Conservation (phyloP, 345 rosid species). For the Geranium rotundifolium region DNA sequence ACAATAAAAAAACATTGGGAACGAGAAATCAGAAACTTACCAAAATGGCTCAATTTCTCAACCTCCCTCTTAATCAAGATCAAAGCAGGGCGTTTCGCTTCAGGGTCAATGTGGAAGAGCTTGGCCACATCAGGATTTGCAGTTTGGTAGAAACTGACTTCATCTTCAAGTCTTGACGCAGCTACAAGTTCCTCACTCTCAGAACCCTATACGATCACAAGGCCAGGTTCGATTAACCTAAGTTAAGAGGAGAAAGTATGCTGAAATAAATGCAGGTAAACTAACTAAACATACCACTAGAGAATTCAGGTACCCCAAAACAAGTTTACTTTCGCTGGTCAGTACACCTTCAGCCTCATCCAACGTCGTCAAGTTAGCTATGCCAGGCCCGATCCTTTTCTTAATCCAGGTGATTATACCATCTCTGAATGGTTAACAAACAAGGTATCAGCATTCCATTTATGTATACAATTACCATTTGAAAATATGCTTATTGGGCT, state of each 20-base stretch:
- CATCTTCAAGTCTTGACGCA: constrained; percentile 86
- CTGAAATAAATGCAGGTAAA: neutral
- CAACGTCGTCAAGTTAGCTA: constrained; percentile 57
- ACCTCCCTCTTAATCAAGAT: constrained; percentile 75
- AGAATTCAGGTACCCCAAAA: constrained; percentile 76
- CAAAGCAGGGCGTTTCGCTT: constrained; percentile 71
- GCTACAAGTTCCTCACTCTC: constrained; percentile 78
- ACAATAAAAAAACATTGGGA: too few species aligned
- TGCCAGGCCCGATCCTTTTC: constrained; percentile 91
- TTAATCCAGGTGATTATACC: constrained; percentile 87
- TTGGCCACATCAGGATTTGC: constrained; percentile 79
- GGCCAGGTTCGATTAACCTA: neutral
- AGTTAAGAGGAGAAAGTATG: neutral
- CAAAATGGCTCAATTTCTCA: constrained; percentile 66
- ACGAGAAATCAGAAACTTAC: constrained; percentile 32
- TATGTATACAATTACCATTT: neutral
- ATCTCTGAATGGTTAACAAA: constrained; percentile 39
- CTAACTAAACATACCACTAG: constrained; percentile 49
- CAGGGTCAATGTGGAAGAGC: constrained; percentile 74
- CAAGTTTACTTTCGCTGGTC: constrained; percentile 69
- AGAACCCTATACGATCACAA: constrained; percentile 37
- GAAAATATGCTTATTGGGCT: too few species aligned
- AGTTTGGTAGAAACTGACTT: constrained; percentile 84
- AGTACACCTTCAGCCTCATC: constrained; percentile 78
- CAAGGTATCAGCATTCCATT: neutral